Percentiles rank a stretch among this genome's conserved stretches.
These are phyloP conservation scores for Uncinocarpus reesii DNA, from an alignment of 2,329 filamentous ascomycete genomes.

Conservation along the genomic window DNA sequence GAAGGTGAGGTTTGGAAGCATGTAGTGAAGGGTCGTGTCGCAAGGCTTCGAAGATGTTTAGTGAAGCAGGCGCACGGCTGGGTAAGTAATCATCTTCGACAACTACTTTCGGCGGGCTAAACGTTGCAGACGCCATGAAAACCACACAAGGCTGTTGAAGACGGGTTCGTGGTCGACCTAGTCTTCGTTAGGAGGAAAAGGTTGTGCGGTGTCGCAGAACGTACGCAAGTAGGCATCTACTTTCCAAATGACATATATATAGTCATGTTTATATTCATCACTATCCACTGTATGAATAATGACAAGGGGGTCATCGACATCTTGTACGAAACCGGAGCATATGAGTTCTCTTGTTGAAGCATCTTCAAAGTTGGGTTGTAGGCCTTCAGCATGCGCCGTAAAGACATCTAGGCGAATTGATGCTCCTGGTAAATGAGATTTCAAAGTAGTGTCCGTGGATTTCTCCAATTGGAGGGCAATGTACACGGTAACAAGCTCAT, in stretches of 20 bases:
- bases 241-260: conserved; percentile 39
- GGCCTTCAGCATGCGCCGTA: conserved; percentile 33
- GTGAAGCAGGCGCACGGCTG: conserved; percentile 45
- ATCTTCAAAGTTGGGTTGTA: conserved; percentile 30
- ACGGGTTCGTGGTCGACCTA: conserved; percentile 41
- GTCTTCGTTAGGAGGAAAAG: background rate
- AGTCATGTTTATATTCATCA: conserved; percentile 30
- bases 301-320: conserved; percentile 36
- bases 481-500: conserved; percentile 30
- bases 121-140: conserved; percentile 41
- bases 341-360: conserved; percentile 34
- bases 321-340: conserved; percentile 31
- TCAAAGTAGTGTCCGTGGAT: conserved; percentile 40
- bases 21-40: conserved; percentile 37
- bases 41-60: conserved; percentile 49
- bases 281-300: conserved; percentile 36
- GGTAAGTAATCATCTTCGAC: conserved; percentile 44
- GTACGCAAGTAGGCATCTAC: conserved; percentile 35
- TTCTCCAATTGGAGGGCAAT: conserved; percentile 43
- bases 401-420: conserved; percentile 44
- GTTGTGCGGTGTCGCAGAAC: conserved; percentile 13
- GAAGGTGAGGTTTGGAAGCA: conserved; percentile 42
- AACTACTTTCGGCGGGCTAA: conserved; percentile 36
- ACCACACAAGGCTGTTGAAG: conserved; percentile 48
- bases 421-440: conserved; percentile 40